phyloP scores from a whole-genome alignment of 352 stramenopile species.

The Globisporangium yorkense region DNA sequence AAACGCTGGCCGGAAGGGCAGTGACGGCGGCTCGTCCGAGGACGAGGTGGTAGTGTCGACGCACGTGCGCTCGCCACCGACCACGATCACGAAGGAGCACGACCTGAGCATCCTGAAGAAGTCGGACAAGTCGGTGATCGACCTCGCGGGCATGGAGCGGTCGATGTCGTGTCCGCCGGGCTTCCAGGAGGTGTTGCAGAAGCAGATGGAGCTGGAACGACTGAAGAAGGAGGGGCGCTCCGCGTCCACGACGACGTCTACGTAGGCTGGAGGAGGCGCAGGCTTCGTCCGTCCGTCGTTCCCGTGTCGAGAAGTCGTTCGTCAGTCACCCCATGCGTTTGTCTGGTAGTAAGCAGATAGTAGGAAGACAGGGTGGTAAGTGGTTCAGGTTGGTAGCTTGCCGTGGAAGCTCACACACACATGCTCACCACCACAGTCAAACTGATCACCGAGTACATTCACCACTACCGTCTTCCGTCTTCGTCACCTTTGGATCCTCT shows the following conservation, averaged over 20 bases:
- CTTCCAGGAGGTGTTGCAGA: constrained; percentile 51
- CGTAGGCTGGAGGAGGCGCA: not conserved
- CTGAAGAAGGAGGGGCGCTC: constrained; percentile 5
- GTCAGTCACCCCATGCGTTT: too few relatives aligned
- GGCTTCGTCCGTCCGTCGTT: too few relatives aligned
- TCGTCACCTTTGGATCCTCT: too few relatives aligned
- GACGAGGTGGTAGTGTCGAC: constrained; percentile 10
- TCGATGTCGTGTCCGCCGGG: constrained; percentile 76
- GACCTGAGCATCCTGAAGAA: constrained; percentile 76
- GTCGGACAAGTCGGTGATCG: constrained; percentile 64
- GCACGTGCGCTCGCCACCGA: constrained; percentile 17
- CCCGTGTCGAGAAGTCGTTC: too few relatives aligned
- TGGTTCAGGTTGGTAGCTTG: too few relatives aligned
- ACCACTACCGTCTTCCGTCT: too few relatives aligned
- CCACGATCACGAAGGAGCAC: constrained; percentile 73
- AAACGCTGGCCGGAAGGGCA: not conserved
- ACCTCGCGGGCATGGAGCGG: constrained; percentile 56
- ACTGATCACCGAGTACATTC: too few relatives aligned
- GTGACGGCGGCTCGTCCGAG: constrained; percentile 6
- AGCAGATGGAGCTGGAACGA: constrained; percentile 15
- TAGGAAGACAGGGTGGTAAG: too few relatives aligned
- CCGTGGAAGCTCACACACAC: too few relatives aligned
- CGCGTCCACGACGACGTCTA: not conserved
- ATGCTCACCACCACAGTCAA: too few relatives aligned
- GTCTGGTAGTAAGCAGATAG: too few relatives aligned